Conservation (phyloP, 495 filamentous ascomycete species). For the Collariella sp. region DNA sequence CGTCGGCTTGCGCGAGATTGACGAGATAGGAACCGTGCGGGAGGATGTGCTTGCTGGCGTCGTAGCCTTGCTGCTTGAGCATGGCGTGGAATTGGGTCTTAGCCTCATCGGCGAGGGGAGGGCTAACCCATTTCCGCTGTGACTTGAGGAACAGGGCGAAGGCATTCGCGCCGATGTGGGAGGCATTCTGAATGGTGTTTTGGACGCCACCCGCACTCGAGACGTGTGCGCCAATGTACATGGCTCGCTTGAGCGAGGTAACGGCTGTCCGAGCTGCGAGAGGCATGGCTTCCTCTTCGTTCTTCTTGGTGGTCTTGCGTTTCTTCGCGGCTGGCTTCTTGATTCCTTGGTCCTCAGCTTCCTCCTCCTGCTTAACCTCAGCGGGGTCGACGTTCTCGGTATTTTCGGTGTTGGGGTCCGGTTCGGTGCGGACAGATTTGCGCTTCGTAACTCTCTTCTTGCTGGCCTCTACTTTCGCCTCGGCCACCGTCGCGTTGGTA, state of each 20-base stretch:
- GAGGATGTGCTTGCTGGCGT: slow-evolving; percentile 60
- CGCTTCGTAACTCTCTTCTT: slow-evolving; percentile 26
- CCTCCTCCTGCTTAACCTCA: slow-evolving; percentile 21
- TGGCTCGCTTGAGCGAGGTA: slow-evolving; percentile 49
- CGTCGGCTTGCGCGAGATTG: slow-evolving; percentile 80
- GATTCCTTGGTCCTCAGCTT: too few species aligned
- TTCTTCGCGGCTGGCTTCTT: slow-evolving; percentile 36
- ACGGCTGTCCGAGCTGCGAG: slow-evolving; percentile 58
- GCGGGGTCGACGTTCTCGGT: slow-evolving; percentile 10
- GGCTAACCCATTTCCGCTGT: slow-evolving; percentile 90
- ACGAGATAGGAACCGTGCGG: slow-evolving; percentile 95
- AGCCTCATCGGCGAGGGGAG: slow-evolving; percentile 60
- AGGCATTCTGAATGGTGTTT: slow-evolving; percentile 71
- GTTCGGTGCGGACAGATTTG: slow-evolving; percentile 25
- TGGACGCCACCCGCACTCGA: slow-evolving; percentile 85
- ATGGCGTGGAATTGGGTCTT: slow-evolving; percentile 55
- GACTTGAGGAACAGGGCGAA: slow-evolving; percentile 94
- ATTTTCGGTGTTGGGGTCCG: slow-evolving; percentile 19
- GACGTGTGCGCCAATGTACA: slow-evolving; percentile 89
- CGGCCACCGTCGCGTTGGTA: slow-evolving; percentile 3
- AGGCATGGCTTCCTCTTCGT: slow-evolving; percentile 48
- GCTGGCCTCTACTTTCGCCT: slow-evolving; percentile 6
- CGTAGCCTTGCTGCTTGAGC: slow-evolving; percentile 63
- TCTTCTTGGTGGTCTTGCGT: slow-evolving; percentile 40
- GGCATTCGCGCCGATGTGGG: slow-evolving; percentile 80